Evolutionary conservation across 306 rosid species (phyloP), one percentile per base, ranked within the genome.

Genomic region (Quercus mongolica): DNA sequence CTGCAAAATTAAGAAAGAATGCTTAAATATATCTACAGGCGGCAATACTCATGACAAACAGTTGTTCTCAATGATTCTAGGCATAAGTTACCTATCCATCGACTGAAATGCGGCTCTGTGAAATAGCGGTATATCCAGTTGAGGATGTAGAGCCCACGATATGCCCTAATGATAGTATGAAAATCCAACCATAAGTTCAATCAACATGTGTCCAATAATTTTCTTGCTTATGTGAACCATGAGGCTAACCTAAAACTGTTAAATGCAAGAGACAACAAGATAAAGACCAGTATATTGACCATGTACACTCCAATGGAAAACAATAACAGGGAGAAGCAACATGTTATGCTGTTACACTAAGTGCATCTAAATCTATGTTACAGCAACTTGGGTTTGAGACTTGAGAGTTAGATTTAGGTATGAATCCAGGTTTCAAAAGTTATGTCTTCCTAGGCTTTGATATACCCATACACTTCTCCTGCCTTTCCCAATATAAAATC

Each of bases 121-220:
- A 95, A 23, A 78, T 95, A 90, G 82, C 99, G 99, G 82, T 95
- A 95, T 79, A 95, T 95, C 99, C 99, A 95, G 81, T 95, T 95
- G 71, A 95, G 90, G 73, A 95, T 93, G 92, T 95, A 95, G 74
- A 95, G 85, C 56, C 89, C 98, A 69, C 98, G 99, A 73, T 95
- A 95, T 23, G 97, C 99, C 81, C 98, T 95, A 83, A 80, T 19
- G 28, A 84, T 79, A 74, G 81, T 52, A 41, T 30, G 57, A 73
- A 63, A 77, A 15, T 52, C 70, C 20, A 10, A 10, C 83, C 55
- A 71, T 26, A 81, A 44, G 74, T 56, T 76, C 49, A 75, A 55
- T 74, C 11, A 68, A 68, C 23, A 63, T 5, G 69, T 19, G 30
- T 63, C 38, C 69, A 23, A 28, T 63, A 13, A 17, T 14, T 63